Base-by-base conservation (phyloP, 1,139 yeast genomes). In the Ogataea hybrid region DNA sequence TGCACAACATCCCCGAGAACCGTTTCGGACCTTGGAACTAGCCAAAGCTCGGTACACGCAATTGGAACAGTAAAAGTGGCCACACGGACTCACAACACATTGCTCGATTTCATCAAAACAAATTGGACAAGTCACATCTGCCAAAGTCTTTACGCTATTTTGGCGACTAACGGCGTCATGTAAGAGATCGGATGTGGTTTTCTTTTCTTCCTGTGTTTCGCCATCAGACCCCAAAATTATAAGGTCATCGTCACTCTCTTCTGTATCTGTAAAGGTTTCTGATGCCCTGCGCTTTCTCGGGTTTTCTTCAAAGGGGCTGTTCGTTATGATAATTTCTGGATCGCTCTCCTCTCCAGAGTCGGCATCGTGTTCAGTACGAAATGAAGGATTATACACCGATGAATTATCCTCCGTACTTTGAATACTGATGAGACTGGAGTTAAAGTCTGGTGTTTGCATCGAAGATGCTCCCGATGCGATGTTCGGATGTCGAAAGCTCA, bases 31-130 rank as follows among this genome's bases (percentile, higher is more conserved):
- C 64, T 53, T 49, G n/a, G 75, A 68, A 32, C 68, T 66, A 15
- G 75, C 70, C 23, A 77, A 60, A 40, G 79, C 75, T 35, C 67
- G 65, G 53, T 70, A 75, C 9, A 74, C 61, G 54, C 82, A 77
- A 27, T 69, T 70, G 6, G 68, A 62, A 53, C 83, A 77, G 50
- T 69, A 76, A 6, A 73, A 59, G 56, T 77, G 83, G 0, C 81
- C 82, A 58, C 83, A 77, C 0, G 74, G 72, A 3, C 77, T 65
- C 20, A 71, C 70, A 17, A 70, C 65, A 2, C 79, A 69, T 8
- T 61, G 53, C 14, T 64, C 68, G 2, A 79, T 77, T 8, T 70
- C 67, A 10, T 76, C 81, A 52, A 76, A 70, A 44, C 82, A 77
- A 16, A 77, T 71, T 0, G 79, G 77, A 54, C 81, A 77, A 15